Percentiles rank a stretch among this genome's conserved stretches.
These are phyloP conservation scores for Dillenia turbinata DNA, from an alignment of 164 flowering plant species.

Conservation along the genomic window DNA sequence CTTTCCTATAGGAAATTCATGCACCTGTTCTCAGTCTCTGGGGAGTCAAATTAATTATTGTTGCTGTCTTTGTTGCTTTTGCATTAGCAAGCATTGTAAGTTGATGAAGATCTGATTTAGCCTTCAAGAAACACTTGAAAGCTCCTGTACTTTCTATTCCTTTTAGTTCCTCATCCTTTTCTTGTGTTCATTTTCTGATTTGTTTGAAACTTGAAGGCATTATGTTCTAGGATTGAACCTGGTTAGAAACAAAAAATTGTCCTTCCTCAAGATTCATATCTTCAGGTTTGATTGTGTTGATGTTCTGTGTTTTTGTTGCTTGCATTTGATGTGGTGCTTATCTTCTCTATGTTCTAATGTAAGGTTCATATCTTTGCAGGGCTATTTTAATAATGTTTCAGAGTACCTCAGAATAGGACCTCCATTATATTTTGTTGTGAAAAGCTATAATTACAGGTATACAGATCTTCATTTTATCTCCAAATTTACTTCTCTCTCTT, in stretches of 20 bases:
- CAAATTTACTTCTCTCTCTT: no score
- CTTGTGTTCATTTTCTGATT: background rate
- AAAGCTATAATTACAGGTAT: slow-evolving; percentile 92
- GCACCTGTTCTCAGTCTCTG: slow-evolving; percentile 76
- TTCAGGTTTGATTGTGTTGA: slow-evolving; percentile 59
- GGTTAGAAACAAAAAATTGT: slow-evolving; percentile 93
- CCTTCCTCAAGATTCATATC: slow-evolving; percentile 95
- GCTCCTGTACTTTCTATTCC: slow-evolving; percentile 4
- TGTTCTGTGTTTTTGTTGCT: background rate
- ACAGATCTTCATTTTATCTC: no score
- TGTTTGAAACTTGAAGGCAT: slow-evolving; percentile 44
- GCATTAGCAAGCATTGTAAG: slow-evolving; percentile 93
- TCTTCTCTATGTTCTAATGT: background rate
- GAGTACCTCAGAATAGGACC: slow-evolving; percentile 93
- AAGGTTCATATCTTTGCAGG: slow-evolving; percentile 41
- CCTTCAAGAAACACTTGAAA: background rate
- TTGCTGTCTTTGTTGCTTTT: slow-evolving; percentile 64
- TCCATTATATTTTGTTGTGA: slow-evolving; percentile 93
- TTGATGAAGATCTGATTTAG: slow-evolving; percentile 7
- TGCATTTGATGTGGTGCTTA: background rate
- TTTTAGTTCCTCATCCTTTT: background rate
- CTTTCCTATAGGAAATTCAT: slow-evolving; percentile 72
- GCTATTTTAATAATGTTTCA: slow-evolving; percentile 78
- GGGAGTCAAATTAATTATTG: slow-evolving; percentile 76
- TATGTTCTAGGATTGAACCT: slow-evolving; percentile 88